Conservation (phyloP, 2,329 filamentous ascomycete genomes). For the Amesomyces nigricolor region DNA sequence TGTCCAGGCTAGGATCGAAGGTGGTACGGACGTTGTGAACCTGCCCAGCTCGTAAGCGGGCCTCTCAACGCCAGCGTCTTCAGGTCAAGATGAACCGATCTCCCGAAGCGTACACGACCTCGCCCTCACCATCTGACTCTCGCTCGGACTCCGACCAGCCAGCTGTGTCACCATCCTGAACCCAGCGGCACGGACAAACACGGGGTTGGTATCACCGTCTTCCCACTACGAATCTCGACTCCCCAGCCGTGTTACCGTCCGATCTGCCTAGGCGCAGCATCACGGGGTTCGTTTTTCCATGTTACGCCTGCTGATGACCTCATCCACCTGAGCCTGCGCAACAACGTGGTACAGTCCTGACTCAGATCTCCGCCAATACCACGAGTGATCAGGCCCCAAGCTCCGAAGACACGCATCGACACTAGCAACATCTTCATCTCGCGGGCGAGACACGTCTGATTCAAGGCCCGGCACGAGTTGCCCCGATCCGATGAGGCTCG, state of each 20-base stretch:
- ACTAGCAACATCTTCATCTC: not conserved
- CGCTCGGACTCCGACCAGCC: not conserved
- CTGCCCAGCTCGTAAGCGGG: not conserved
- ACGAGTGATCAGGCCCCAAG: not conserved
- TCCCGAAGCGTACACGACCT: not conserved
- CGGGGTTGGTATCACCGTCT: not conserved
- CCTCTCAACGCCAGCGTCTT: not conserved
- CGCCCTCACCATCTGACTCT: constrained; percentile 1
- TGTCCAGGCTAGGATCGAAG: not conserved
- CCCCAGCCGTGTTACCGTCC: not conserved
- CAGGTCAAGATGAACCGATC: not conserved
- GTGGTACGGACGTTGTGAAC: constrained; percentile 1
- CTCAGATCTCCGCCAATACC: constrained; percentile 1
- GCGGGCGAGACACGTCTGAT: not conserved
- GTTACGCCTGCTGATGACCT: constrained; percentile 1
- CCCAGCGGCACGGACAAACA: constrained; percentile 9
- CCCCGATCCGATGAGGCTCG: not conserved
- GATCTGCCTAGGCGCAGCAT: not conserved
- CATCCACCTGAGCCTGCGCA: not conserved
- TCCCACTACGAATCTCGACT: constrained; percentile 2
- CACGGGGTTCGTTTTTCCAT: not conserved
- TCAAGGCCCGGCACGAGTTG: constrained; percentile 1
- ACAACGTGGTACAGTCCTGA: not conserved
- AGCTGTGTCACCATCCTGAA: constrained; percentile 4
- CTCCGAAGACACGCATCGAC: not conserved